A percentile compares a stretch with the other conserved stretches of the same genome.
Evolutionary conservation across 208 protist genomes (phyloP).

Genomic region (Trypanosoma platydactyli): DNA sequence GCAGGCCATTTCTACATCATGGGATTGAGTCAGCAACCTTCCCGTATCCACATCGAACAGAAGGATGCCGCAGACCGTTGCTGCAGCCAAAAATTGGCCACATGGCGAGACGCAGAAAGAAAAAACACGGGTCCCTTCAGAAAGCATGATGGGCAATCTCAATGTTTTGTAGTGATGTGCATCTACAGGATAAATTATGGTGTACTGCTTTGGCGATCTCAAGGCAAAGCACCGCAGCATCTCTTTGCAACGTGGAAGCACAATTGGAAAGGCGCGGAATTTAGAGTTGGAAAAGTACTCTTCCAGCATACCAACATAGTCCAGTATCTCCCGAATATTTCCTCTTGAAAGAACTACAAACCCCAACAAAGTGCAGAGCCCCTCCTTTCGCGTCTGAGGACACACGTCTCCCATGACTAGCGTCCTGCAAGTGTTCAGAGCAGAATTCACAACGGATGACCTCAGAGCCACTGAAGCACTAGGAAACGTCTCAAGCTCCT

Average conservation of each 20-base stretch:
- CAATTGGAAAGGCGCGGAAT: constrained; percentile 25
- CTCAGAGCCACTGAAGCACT: constrained; percentile 28
- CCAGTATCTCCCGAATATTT: constrained; percentile 58
- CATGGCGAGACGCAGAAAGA: constrained; percentile 79
- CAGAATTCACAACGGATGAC: constrained; percentile 25
- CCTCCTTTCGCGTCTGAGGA: constrained; percentile 31
- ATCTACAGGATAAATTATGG: constrained; percentile 67
- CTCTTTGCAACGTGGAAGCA: constrained; percentile 44
- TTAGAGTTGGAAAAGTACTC: constrained; percentile 27
- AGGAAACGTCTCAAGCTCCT: constrained; percentile 21
- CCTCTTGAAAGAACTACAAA: constrained; percentile 57
- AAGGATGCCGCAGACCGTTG: constrained; percentile 41
- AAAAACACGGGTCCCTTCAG: constrained; percentile 60
- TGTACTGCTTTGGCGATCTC: constrained; percentile 29
- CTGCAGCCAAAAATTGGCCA: constrained; percentile 50
- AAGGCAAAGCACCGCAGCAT: constrained; percentile 55
- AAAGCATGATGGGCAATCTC: constrained; percentile 50
- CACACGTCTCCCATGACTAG: constrained; percentile 28
- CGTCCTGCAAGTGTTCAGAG: constrained; percentile 33
- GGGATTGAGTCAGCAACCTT: constrained; percentile 33
- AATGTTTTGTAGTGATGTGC: constrained; percentile 54
- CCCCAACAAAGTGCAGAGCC: constrained; percentile 55
- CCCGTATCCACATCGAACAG: constrained; percentile 52
- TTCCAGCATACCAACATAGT: constrained; percentile 64
- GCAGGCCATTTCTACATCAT: constrained; percentile 29